These are phyloP conservation scores for Nakaseomyces delphensis DNA, from an alignment of 1,139 yeast genomes.

Conservation along the genomic window DNA sequence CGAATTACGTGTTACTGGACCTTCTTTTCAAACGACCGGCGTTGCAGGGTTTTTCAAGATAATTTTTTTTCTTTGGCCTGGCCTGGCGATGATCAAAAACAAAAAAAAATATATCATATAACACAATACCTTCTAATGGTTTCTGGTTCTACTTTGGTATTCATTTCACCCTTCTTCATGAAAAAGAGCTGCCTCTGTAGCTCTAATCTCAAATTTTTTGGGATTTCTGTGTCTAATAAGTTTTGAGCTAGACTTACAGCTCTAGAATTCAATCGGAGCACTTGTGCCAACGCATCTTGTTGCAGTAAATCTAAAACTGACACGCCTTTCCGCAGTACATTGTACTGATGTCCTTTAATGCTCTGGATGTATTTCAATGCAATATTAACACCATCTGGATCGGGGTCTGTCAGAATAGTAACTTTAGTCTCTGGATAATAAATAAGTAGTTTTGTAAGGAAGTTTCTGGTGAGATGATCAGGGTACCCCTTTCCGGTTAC, in stretches of 20 bases:
- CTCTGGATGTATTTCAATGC: slow-evolving; percentile 23
- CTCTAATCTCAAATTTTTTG: slow-evolving; percentile 14
- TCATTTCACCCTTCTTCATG: slow-evolving; percentile 32
- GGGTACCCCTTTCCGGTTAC: slow-evolving; percentile 35
- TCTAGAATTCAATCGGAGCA: slow-evolving; percentile 11
- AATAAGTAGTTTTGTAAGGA: slow-evolving; percentile 18
- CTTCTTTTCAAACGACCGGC: too few relatives aligned
- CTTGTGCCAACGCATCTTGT: slow-evolving; percentile 8
- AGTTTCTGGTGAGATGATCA: slow-evolving; percentile 26
- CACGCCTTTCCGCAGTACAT: slow-evolving; percentile 16
- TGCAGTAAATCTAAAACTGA: slow-evolving; percentile 16
- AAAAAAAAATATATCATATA: too few relatives aligned
- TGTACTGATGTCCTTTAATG: slow-evolving; percentile 6
- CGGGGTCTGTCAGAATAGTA: slow-evolving; percentile 29
- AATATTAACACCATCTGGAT: slow-evolving; percentile 33
- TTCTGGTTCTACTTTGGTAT: slow-evolving; percentile 7
- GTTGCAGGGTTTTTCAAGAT: too few relatives aligned
- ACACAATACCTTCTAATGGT: not conserved
- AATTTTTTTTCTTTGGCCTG: not conserved
- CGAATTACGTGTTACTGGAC: too few relatives aligned
- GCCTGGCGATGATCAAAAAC: too few relatives aligned
- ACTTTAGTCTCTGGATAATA: slow-evolving; percentile 9
- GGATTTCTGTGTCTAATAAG: slow-evolving; percentile 8
- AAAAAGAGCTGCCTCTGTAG: slow-evolving; percentile 31
- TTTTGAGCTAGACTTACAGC: slow-evolving; percentile 14